Base-by-base conservation (phyloP, 2,329 filamentous ascomycete species). In the Aschersonia sp. region DNA sequence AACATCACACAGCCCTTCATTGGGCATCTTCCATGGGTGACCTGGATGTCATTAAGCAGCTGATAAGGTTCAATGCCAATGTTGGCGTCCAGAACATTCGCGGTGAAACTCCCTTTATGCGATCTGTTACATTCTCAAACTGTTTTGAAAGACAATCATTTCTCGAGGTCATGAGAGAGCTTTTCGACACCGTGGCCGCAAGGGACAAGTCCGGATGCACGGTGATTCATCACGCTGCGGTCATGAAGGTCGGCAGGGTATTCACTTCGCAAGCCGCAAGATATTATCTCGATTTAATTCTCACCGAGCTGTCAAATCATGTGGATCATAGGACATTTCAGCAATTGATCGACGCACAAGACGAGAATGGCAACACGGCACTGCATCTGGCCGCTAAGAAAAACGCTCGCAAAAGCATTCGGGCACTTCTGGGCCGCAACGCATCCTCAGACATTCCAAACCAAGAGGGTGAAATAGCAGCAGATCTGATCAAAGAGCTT, bases 21-120 rank as follows among this genome's bases (percentile, higher is more conserved):
- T 98, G 92, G 92, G 92, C 89, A 14, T 88, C 87, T 47, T 87
- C 92, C 30, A 98, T 98, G 90, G 92, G 92, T 50, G 92, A 97
- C 55, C 72, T 96, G 32, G 85, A 90, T 45, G 86, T 97, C 12
- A 87, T 96, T 52, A 87, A 83, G 62, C 85, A 94, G 62, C 72
- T 98, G 14, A 83, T 92, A 56, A 76, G 80, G 41, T 87, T 89
- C 51, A 83, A 85, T 42, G 88, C 90, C 9, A 79, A 79, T 51
- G 72, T 87, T 12, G 78, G 79, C 32, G 79, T 82, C 3, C 75
- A 83, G 47, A 89, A 88, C 49, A 68, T 77, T 43, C 72, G 79
- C 22, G 83, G 84, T 49, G 90, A 97, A 65, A 97, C 92, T 0
- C 90, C 92, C 0, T 77, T 98, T 37, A 96, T 98, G 79, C 83